phyloP scores from a whole-genome alignment of 2,329 filamentous ascomycete genomes.

The Trematosphaeria pertusa region DNA sequence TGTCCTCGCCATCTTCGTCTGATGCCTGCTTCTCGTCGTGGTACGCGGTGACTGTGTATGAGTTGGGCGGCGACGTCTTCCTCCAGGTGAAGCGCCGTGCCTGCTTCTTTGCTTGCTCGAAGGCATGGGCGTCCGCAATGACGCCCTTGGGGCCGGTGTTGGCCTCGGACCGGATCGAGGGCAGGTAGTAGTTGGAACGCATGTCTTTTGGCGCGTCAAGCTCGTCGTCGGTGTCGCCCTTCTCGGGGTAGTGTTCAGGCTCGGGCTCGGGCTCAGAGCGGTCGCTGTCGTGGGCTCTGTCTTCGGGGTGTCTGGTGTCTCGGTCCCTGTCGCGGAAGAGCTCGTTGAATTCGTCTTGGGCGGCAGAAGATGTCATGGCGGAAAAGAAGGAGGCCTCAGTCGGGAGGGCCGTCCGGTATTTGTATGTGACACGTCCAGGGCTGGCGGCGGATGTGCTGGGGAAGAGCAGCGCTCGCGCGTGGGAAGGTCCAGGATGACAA shows the following conservation, averaged over 20 bases:
- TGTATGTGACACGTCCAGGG: constrained; percentile 24
- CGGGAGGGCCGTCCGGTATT: constrained; percentile 28
- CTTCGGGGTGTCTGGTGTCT: constrained; percentile 56
- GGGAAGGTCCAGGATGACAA: constrained; percentile 15
- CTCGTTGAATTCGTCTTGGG: constrained; percentile 61
- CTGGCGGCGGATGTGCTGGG: constrained; percentile 12
- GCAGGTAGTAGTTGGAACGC: constrained; percentile 62
- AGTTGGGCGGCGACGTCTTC: constrained; percentile 27
- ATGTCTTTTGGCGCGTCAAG: constrained; percentile 58
- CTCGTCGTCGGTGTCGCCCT: constrained; percentile 60
- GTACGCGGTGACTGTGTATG: constrained; percentile 44
- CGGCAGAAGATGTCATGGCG: constrained; percentile 52
- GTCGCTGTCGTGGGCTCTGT: constrained; percentile 65
- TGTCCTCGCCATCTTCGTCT: constrained; percentile 74
- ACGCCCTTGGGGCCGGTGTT: constrained; percentile 87
- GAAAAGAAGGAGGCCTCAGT: constrained; percentile 19
- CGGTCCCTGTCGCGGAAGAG: constrained; percentile 57
- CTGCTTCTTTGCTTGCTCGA: constrained; percentile 66
- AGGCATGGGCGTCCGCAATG: constrained; percentile 82
- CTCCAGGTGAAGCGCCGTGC: constrained; percentile 44
- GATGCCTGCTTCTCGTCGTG: constrained; percentile 57
- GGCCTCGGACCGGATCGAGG: constrained; percentile 70
- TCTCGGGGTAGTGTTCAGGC: constrained; percentile 62
- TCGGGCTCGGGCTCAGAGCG: constrained; percentile 63
- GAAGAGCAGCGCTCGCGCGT: constrained; percentile 14